A percentile compares a stretch with the other conserved stretches of the same genome.
phyloP scores from a whole-genome alignment of 331 rosid genomes.

The Quercus lobata region DNA sequence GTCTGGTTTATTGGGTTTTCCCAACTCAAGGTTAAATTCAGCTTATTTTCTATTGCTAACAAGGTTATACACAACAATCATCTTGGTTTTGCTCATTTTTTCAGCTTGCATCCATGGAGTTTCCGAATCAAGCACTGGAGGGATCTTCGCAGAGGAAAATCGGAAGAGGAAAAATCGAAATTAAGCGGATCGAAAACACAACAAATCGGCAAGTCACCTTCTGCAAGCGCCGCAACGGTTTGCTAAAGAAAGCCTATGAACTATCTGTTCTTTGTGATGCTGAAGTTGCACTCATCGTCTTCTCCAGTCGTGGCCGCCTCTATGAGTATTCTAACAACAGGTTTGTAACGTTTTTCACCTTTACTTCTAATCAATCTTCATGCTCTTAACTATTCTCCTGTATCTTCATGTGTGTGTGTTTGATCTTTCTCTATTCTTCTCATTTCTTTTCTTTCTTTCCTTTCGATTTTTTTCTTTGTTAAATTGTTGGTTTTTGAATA shows the following conservation, averaged over 20 bases:
- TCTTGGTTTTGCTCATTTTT: neutral
- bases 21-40: neutral
- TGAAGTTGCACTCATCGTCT: conserved; percentile 89
- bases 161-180: conserved; percentile 93
- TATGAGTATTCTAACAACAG: conserved; percentile 89
- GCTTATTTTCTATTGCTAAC: neutral
- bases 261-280: conserved; percentile 88
- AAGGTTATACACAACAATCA: neutral
- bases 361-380: no score
- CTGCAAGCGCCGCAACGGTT: conserved; percentile 83
- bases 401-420: no score
- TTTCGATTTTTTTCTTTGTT: neutral
- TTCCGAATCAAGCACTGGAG: conserved; percentile 44
- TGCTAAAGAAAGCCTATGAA: conserved; percentile 89
- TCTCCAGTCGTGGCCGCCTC: conserved; percentile 85
- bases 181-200: conserved; percentile 85
- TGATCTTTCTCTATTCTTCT: no score
- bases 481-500: no score
- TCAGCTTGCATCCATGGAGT: conserved; percentile 48
- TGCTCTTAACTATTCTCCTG: no score
- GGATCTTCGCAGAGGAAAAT: conserved; percentile 66
- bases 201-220: conserved; percentile 87
- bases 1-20: neutral
- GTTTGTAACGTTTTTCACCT: conserved; percentile 9
- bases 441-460: neutral